These are phyloP conservation scores for Berkeleyomyces basicola DNA, from an alignment of 2,329 filamentous ascomycete species.

Conservation along the genomic window DNA sequence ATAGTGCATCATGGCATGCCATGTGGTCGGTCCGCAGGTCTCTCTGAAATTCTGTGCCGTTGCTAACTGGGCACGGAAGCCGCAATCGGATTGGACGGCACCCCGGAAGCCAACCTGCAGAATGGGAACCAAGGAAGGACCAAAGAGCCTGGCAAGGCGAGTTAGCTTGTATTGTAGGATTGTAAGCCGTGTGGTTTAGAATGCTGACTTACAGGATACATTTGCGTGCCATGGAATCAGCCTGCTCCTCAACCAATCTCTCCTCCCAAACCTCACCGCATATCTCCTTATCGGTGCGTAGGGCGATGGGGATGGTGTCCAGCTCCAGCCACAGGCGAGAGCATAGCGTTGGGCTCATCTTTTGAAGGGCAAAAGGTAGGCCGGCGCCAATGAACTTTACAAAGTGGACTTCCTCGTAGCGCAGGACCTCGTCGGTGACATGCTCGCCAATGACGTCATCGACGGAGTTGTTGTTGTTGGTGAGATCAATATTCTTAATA, in stretches of 20 bases:
- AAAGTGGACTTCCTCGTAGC: conserved; percentile 47
- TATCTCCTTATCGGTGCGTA: conserved; percentile 32
- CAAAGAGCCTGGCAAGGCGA: conserved; percentile 42
- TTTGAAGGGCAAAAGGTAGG: conserved; percentile 42
- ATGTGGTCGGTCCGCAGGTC: conserved; percentile 45
- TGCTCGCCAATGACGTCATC: conserved; percentile 39
- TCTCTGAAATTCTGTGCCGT: conserved; percentile 39
- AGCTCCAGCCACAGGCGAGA: conserved; percentile 59
- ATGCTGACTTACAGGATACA: conserved; percentile 45
- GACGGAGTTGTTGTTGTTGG: conserved; percentile 23
- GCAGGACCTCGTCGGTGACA: conserved; percentile 37
- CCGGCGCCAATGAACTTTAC: conserved; percentile 63
- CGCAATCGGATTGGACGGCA: conserved; percentile 52
- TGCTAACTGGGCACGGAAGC: conserved; percentile 43
- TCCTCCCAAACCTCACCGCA: conserved; percentile 32
- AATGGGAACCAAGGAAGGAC: conserved; percentile 52
- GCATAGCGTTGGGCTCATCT: conserved; percentile 47
- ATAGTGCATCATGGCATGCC: conserved; percentile 47
- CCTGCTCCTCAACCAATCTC: conserved; percentile 60
- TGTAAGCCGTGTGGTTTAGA: background rate
- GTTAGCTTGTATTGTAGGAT: background rate
- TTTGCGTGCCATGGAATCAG: conserved; percentile 66
- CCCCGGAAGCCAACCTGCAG: conserved; percentile 52
- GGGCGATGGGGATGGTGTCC: conserved; percentile 57
- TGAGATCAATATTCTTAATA: conserved; percentile 38